Evolutionary conservation across 805 yeast genomes (phyloP), one percentile per base, ranked within the genome.

Genomic region (Candida manassasensis): DNA sequence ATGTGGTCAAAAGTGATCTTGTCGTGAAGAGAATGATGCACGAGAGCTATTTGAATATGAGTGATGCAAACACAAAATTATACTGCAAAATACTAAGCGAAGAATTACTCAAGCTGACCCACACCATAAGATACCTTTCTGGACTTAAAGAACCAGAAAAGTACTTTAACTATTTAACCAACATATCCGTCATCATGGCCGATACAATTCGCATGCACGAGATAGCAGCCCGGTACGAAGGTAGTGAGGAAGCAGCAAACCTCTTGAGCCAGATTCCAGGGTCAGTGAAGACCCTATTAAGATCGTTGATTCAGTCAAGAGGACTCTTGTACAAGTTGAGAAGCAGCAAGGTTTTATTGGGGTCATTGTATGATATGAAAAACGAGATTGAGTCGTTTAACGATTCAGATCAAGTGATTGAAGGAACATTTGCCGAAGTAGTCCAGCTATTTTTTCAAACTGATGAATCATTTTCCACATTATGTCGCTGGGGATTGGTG

Each of bases 171-270:
- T 15, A 36, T 15, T 35, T 58, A 15, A 47, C 41, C 32, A 48
- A 45, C 10, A 27, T 56, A 5, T 51, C 66, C 1, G 41, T 43
- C 4, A 36, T 61, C 10, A 47, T 74, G 28, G 73, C 76, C 2
- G 65, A 71, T 41, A 71, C 80, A 0, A 67, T 82, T 17, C 65
- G 73, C 16, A 74, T 79, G 69, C 55, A 69, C 25, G 89, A 83
- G 47, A 71, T 81, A 15, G 47, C 80, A 0, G 65, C 79, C 1
- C 67, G 89, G 49, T 50, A 70, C n/a, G 69, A 71, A 12, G 69
- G 65, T 2, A 38, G 32, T 6, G 40, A 41, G 10, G 48, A 57
- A 11, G 51, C 50, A 24, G 33, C 44, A 4, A 37, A 40, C 7
- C 62, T 63, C 33, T 36, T 63, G 8, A 42, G 44, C 8, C 43